These are phyloP conservation scores for Trichomonas tenax DNA, from an alignment of 208 protist genomes.

Conservation along the genomic window DNA sequence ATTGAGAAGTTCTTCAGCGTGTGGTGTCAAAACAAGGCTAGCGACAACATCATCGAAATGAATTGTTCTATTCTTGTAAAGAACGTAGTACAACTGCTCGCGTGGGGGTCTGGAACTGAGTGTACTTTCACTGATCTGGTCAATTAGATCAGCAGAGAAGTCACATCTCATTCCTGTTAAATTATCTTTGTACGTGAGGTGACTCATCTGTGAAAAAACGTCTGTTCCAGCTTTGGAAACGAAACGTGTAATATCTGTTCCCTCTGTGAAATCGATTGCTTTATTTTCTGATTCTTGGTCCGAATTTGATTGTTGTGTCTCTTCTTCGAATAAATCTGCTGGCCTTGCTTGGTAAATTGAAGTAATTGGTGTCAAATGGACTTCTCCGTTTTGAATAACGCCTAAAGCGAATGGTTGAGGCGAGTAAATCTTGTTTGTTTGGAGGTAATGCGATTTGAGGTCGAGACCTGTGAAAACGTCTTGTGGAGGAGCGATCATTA, in stretches of 20 bases:
- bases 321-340: neutral
- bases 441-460: neutral
- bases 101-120: neutral
- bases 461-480: neutral
- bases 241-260: neutral
- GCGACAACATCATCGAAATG: neutral
- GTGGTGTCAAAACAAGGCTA: neutral
- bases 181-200: neutral
- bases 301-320: neutral
- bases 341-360: neutral
- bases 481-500: neutral
- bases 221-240: neutral
- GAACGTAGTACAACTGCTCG: neutral
- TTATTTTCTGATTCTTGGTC: neutral
- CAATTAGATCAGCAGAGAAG: neutral
- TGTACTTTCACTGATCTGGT: neutral
- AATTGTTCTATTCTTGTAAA: neutral
- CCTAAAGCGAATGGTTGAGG: neutral
- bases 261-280: neutral
- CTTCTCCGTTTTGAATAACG: neutral
- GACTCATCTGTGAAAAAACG: neutral
- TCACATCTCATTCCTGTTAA: neutral
- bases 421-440: neutral
- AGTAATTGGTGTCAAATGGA: neutral
- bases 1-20: neutral